Evolutionary conservation across 495 filamentous ascomycete genomes (phyloP).

Genomic region (Penicillium arizonense): DNA sequence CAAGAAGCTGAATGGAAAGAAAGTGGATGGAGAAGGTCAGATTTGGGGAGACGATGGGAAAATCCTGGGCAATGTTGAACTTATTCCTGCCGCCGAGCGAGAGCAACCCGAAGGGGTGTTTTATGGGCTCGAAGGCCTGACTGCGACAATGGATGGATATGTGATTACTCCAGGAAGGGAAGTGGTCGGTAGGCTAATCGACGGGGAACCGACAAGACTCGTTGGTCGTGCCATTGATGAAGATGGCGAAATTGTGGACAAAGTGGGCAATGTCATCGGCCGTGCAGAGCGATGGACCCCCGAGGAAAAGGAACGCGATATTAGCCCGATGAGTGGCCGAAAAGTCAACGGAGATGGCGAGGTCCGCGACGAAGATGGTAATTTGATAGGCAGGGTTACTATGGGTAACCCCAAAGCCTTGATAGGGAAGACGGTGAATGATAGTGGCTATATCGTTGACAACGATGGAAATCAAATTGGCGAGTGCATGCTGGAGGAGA

Average conservation of each 20-base stretch:
- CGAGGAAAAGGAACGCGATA: slow-evolving; percentile 63
- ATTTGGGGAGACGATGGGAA: slow-evolving; percentile 80
- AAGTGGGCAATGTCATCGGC: slow-evolving; percentile 80
- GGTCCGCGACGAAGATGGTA: slow-evolving; percentile 76
- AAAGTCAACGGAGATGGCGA: slow-evolving; percentile 81
- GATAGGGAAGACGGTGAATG: slow-evolving; percentile 77
- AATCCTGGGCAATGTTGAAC: slow-evolving; percentile 72
- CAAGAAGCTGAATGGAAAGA: slow-evolving; percentile 69
- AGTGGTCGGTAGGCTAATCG: slow-evolving; percentile 68
- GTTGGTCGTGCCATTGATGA: slow-evolving; percentile 76
- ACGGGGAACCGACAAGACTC: slow-evolving; percentile 70
- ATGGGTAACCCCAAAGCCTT: slow-evolving; percentile 68
- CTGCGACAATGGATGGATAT: slow-evolving; percentile 74
- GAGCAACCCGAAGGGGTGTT: slow-evolving; percentile 75
- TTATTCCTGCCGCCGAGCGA: slow-evolving; percentile 70
- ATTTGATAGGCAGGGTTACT: slow-evolving; percentile 77
- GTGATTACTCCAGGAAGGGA: slow-evolving; percentile 60
- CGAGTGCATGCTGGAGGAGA: slow-evolving; percentile 74
- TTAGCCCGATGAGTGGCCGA: slow-evolving; percentile 72
- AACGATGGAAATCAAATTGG: slow-evolving; percentile 77
- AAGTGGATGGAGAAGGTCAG: slow-evolving; percentile 78
- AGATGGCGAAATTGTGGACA: slow-evolving; percentile 79
- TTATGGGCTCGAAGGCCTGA: slow-evolving; percentile 66
- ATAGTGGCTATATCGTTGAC: slow-evolving; percentile 82
- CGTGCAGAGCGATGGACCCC: slow-evolving; percentile 81